Evolutionary conservation across 345 rosid species (phyloP).

Genomic region (Punica granatum): DNA sequence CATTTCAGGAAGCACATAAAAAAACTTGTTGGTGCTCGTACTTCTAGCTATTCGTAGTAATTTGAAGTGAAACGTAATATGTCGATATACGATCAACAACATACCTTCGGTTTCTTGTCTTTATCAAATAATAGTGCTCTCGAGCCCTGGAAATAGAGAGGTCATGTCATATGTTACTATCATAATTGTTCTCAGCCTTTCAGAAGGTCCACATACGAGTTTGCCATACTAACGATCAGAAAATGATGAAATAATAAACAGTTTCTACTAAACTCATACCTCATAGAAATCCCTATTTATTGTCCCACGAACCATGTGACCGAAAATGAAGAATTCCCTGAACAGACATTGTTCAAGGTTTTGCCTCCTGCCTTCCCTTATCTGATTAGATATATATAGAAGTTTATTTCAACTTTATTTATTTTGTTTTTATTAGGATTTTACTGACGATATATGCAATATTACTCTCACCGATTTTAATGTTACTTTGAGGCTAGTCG

Average conservation of each 20-base stretch:
- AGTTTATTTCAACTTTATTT: background rate
- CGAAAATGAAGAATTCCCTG: conserved; percentile 11
- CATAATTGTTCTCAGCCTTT: too few species aligned
- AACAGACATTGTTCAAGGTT: conserved; percentile 14
- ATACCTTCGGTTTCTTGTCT: conserved; percentile 21
- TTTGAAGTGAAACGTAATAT: too few species aligned
- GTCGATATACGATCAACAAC: too few species aligned
- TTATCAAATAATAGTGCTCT: conserved; percentile 18
- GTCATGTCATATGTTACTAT: too few species aligned
- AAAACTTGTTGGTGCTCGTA: too few species aligned
- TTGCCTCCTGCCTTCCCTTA: conserved; percentile 18
- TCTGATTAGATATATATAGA: background rate
- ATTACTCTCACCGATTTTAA: conserved; percentile 22
- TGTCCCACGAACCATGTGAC: conserved; percentile 16
- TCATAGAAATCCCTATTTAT: conserved; percentile 18
- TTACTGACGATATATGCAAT: too few species aligned
- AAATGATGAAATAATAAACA: too few species aligned
- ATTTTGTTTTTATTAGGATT: too few species aligned
- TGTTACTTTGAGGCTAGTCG: conserved; percentile 21
- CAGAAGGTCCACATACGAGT: too few species aligned
- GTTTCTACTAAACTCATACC: conserved; percentile 12
- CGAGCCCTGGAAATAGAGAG: conserved; percentile 9
- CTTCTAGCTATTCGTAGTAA: too few species aligned
- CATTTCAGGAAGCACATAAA: too few species aligned
- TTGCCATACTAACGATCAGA: too few species aligned